These are phyloP conservation scores for Tuber indicum DNA, from an alignment of 495 filamentous ascomycete species.

Conservation along the genomic window DNA sequence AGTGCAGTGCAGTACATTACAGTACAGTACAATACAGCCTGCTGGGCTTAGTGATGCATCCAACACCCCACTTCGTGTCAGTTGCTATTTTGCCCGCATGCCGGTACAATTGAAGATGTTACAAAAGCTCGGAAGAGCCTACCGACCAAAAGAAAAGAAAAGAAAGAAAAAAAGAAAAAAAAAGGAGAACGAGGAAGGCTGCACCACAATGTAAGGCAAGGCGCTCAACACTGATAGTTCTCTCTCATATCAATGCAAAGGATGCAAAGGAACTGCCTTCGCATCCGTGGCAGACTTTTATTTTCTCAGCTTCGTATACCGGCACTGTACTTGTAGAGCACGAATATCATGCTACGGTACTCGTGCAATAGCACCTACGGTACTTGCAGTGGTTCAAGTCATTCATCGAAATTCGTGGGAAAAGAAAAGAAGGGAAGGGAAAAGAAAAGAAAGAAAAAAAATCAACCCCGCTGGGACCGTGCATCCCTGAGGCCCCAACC, in stretches of 20 bases:
- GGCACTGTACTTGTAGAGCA: background rate
- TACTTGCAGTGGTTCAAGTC: background rate
- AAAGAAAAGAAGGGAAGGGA: background rate
- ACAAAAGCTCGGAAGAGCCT: slow-evolving; percentile 15
- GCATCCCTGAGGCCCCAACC: background rate
- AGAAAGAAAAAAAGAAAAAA: slow-evolving; percentile 8
- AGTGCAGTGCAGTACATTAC: background rate
- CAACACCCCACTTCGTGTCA: background rate
- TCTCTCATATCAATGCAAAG: slow-evolving; percentile 1
- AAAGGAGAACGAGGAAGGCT: slow-evolving; percentile 15
- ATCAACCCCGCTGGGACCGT: background rate
- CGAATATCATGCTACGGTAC: background rate
- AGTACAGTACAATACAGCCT: too few relatives aligned
- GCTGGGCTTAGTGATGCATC: too few relatives aligned
- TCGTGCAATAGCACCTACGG: background rate
- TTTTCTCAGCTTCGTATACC: background rate
- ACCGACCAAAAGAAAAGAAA: slow-evolving; percentile 2
- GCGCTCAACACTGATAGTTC: background rate
- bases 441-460: background rate
- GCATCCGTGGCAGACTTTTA: background rate
- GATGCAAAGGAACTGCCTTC: background rate
- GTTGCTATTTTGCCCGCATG: slow-evolving; percentile 3
- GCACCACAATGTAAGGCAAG: background rate
- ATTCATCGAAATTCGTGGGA: background rate
- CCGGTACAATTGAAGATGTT: slow-evolving; percentile 6